Percentiles rank a stretch among this genome's conserved stretches.
Conservation (phyloP, 768 basidiomycete species). For the Leccinellum albellum region DNA sequence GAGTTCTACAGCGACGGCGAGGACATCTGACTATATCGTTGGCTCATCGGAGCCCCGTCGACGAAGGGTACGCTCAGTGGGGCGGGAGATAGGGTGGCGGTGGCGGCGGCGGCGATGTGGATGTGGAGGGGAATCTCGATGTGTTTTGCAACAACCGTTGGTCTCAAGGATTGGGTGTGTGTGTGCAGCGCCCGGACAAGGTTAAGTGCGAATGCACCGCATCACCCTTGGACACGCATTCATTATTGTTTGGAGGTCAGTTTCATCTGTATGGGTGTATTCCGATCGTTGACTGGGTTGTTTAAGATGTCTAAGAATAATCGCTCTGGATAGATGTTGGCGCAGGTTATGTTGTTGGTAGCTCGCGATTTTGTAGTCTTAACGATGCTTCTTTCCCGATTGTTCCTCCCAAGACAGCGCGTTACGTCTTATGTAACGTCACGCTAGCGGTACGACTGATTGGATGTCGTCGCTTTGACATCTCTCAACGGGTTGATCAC, state of each 20-base stretch:
- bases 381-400: constrained; percentile 16
- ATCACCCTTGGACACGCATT: constrained; percentile 9
- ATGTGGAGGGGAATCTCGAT: constrained; percentile 1
- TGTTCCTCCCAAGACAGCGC: constrained; percentile 22
- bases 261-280: neutral
- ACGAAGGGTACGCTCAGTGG: constrained; percentile 63
- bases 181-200: constrained; percentile 9
- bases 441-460: constrained; percentile 17
- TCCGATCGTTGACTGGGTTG: constrained; percentile 3
- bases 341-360: constrained; percentile 17
- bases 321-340: constrained; percentile 14
- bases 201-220: constrained; percentile 4
- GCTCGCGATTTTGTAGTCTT: constrained; percentile 26
- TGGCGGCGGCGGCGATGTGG: constrained; percentile 1
- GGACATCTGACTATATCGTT: constrained; percentile 79
- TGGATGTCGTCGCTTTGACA: constrained; percentile 27
- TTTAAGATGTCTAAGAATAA: constrained; percentile 7
- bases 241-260: constrained; percentile 21
- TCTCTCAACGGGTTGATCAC: neutral
- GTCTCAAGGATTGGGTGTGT: neutral
- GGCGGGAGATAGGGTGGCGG: constrained; percentile 38
- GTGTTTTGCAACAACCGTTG: constrained; percentile 6
- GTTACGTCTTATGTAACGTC: constrained; percentile 33
- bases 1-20: constrained; percentile 79
- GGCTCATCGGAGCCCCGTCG: constrained; percentile 82